A percentile compares a stretch with the other conserved stretches of the same genome.
These are phyloP conservation scores for Eremomyces bilateralis DNA, from an alignment of 495 filamentous ascomycete species.

Conservation along the genomic window DNA sequence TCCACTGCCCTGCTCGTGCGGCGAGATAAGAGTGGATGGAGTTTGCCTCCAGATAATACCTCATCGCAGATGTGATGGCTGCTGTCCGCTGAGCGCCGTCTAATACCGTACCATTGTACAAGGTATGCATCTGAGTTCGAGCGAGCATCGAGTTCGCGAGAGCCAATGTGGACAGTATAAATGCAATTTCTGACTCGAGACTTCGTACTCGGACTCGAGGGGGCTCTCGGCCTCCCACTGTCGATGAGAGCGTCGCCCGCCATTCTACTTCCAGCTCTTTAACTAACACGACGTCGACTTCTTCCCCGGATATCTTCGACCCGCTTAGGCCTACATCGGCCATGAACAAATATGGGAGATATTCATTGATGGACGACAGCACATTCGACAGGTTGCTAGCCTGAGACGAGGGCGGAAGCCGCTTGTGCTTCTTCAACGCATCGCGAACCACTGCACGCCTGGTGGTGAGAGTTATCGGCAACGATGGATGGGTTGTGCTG, in stretches of 20 bases:
- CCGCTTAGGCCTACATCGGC: constrained; percentile 46
- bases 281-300: constrained; percentile 40
- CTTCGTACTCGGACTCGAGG: constrained; percentile 45
- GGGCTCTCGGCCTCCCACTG: constrained; percentile 32
- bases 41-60: constrained; percentile 53
- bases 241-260: constrained; percentile 50
- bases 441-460: constrained; percentile 57
- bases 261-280: constrained; percentile 47
- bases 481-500: constrained; percentile 52
- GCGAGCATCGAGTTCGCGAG: constrained; percentile 51
- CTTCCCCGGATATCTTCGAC: constrained; percentile 26
- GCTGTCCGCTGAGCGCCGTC: constrained; percentile 30
- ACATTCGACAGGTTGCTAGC: constrained; percentile 41
- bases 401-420: constrained; percentile 43
- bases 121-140: constrained; percentile 29
- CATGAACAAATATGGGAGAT: constrained; percentile 59
- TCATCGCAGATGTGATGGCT: constrained; percentile 54
- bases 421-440: constrained; percentile 63
- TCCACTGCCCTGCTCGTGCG: constrained; percentile 20
- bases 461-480: constrained; percentile 55
- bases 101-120: constrained; percentile 38
- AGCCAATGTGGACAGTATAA: constrained; percentile 52
- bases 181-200: constrained; percentile 65
- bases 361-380: constrained; percentile 43
- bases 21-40: constrained; percentile 53